Percentiles rank a stretch among this genome's conserved stretches.
phyloP scores from a whole-genome alignment of 2,329 filamentous ascomycete genomes.

The Trichoderma guizhouense region DNA sequence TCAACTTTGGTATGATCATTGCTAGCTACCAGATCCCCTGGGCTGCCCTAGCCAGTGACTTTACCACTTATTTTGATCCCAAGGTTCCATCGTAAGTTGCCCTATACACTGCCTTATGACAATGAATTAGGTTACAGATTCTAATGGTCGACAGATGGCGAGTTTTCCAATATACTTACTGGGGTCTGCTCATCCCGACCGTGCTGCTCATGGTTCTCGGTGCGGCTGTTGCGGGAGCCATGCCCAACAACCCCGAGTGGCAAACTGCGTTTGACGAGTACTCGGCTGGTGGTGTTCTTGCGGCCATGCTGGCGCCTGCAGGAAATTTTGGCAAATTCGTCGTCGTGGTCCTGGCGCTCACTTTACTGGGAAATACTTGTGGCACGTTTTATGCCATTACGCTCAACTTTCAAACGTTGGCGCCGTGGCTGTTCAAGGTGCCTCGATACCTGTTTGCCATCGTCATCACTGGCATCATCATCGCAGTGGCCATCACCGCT shows the following conservation, averaged over 20 bases:
- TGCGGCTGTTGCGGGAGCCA: slow-evolving; percentile 60
- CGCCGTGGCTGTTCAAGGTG: slow-evolving; percentile 53
- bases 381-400: slow-evolving; percentile 61
- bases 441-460: slow-evolving; percentile 57
- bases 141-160: slow-evolving; percentile 30
- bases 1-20: slow-evolving; percentile 59
- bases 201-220: slow-evolving; percentile 60
- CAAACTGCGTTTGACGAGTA: slow-evolving; percentile 50
- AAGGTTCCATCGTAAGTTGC: slow-evolving; percentile 47
- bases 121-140: background rate
- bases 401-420: slow-evolving; percentile 61
- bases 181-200: slow-evolving; percentile 53
- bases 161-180: slow-evolving; percentile 55
- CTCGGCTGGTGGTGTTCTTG: slow-evolving; percentile 56
- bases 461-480: slow-evolving; percentile 56
- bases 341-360: slow-evolving; percentile 55
- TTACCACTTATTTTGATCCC: slow-evolving; percentile 59
- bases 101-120: background rate
- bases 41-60: slow-evolving; percentile 56
- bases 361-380: slow-evolving; percentile 56
- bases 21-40: slow-evolving; percentile 63
- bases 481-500: slow-evolving; percentile 55
- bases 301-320: slow-evolving; percentile 55
- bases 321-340: slow-evolving; percentile 62
- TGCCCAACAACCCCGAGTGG: slow-evolving; percentile 53